Percentiles rank a stretch among this genome's conserved stretches.
Evolutionary conservation across 2,329 filamentous ascomycete genomes (phyloP).

Genomic region (Cladophialophora psammophila): DNA sequence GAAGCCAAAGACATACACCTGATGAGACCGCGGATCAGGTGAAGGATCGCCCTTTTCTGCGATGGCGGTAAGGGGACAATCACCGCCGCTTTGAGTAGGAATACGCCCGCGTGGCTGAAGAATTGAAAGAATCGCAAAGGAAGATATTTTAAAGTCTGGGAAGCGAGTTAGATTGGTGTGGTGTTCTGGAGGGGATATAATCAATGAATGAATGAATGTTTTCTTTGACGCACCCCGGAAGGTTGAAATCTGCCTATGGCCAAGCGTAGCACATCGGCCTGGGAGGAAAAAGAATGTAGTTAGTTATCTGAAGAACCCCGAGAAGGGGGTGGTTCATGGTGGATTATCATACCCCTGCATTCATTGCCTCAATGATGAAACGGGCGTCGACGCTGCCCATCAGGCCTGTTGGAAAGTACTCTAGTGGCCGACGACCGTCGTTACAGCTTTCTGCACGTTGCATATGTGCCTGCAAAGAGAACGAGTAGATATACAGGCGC

Average conservation of each 20-base stretch:
- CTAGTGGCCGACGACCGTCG: constrained; percentile 18
- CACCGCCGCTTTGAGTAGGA: constrained; percentile 23
- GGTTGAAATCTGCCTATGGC: constrained; percentile 26
- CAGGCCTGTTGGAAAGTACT: constrained; percentile 27
- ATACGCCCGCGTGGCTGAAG: constrained; percentile 27
- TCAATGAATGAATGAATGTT: background rate
- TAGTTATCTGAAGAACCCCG: background rate
- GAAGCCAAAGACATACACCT: constrained; percentile 29
- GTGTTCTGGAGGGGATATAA: background rate
- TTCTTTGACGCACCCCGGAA: constrained; percentile 12
- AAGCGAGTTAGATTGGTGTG: constrained; percentile 6
- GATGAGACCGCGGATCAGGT: constrained; percentile 24
- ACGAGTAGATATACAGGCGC: constrained; percentile 30
- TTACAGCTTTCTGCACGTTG: constrained; percentile 20
- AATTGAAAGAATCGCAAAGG: constrained; percentile 27
- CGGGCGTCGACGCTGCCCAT: constrained; percentile 29
- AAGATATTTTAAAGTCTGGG: constrained; percentile 24
- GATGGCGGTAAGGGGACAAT: constrained; percentile 28
- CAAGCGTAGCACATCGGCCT: constrained; percentile 26
- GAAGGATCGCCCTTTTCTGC: constrained; percentile 29
- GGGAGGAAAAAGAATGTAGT: background rate
- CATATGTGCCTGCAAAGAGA: constrained; percentile 28
- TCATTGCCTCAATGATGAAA: constrained; percentile 29
- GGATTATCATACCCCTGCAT: constrained; percentile 21
- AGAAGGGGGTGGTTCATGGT: background rate